Percentiles rank a stretch among this genome's conserved stretches.
Evolutionary conservation across 805 yeast genomes (phyloP).

Genomic region (Suhomyces sp.): DNA sequence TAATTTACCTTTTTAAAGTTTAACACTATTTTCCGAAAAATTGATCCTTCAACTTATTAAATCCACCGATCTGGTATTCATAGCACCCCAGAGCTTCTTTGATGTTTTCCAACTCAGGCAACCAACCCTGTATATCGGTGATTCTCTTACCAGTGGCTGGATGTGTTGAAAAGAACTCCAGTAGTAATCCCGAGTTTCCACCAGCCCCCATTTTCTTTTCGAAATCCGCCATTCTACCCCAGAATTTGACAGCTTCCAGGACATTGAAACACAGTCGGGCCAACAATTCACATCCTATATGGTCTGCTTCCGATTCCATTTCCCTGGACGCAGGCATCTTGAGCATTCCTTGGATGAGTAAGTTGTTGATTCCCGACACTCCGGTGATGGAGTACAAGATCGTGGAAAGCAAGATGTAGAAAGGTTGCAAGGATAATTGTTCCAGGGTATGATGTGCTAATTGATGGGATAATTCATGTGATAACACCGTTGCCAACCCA

Average conservation of each 20-base stretch:
- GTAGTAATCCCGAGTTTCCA: constrained; percentile 20
- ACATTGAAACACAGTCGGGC: constrained; percentile 86
- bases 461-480: constrained; percentile 95
- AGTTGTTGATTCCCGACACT: constrained; percentile 47
- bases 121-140: constrained; percentile 64
- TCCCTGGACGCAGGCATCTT: constrained; percentile 85
- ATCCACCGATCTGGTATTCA: constrained; percentile 10
- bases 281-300: constrained; percentile 90
- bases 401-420: constrained; percentile 56
- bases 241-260: constrained; percentile 65
- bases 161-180: constrained; percentile 81
- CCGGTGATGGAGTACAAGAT: constrained; percentile 64
- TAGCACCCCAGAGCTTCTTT: constrained; percentile 44
- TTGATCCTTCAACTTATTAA: background rate
- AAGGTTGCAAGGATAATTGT: constrained; percentile 72
- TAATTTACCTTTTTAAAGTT: too few relatives aligned
- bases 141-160: constrained; percentile 81
- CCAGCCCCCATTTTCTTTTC: constrained; percentile 42
- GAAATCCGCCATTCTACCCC: constrained; percentile 72
- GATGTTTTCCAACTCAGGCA: constrained; percentile 53
- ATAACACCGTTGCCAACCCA: constrained; percentile 90
- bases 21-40: background rate
- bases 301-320: constrained; percentile 96
- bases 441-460: constrained; percentile 91
- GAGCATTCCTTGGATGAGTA: constrained; percentile 55